These are phyloP conservation scores for Trichosanthes cucumerina DNA, from an alignment of 306 rosid species.

Conservation along the genomic window DNA sequence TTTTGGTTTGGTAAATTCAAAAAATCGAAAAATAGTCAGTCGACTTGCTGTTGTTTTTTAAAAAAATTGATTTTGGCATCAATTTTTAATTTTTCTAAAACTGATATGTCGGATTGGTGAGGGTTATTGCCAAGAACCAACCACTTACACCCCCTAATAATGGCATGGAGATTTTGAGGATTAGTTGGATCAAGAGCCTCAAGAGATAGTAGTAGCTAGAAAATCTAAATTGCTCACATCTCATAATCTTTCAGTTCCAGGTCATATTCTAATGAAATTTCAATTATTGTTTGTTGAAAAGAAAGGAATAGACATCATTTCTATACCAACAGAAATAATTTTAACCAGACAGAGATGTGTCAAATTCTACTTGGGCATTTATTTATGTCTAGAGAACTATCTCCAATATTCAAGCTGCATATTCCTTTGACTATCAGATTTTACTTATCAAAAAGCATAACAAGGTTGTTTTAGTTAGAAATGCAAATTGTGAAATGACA, in stretches of 20 bases:
- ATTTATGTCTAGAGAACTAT: background rate
- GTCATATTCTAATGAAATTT: background rate
- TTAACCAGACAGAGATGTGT: background rate
- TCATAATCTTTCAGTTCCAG: background rate
- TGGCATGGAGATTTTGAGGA: background rate
- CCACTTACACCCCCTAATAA: background rate
- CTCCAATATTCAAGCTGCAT: background rate
- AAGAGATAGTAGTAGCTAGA: background rate
- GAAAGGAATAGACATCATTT: background rate
- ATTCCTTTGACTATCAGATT: background rate
- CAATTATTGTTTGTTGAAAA: background rate
- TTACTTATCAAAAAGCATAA: background rate
- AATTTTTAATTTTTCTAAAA: background rate
- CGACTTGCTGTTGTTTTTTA: background rate
- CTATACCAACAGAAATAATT: background rate
- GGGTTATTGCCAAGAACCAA: background rate
- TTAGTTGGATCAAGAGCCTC: background rate
- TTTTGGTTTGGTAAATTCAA: background rate
- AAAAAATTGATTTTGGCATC: background rate
- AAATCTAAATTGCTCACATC: background rate
- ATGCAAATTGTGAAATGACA: background rate
- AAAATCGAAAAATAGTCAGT: background rate
- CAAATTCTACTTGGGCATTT: background rate
- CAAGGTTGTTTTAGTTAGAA: background rate
- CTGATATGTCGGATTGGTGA: background rate